Percentiles rank a stretch among this genome's conserved stretches.
These are phyloP conservation scores for Mesotaenium endlicherianum DNA, from an alignment of 139 green algal species.

Conservation along the genomic window DNA sequence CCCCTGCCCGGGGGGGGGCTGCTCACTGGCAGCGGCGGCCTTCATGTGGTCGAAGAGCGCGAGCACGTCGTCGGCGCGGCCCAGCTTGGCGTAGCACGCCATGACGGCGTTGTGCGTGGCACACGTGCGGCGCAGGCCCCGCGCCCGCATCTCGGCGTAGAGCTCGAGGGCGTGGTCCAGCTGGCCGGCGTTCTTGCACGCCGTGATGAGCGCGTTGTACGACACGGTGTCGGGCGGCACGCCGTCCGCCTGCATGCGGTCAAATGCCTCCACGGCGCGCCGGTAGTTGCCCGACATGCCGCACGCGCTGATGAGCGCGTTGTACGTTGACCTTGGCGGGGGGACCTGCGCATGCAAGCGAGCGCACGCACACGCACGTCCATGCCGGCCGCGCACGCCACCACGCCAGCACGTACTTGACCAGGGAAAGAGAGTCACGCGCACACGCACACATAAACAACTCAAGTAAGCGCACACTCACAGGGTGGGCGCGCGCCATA, in stretches of 20 bases:
- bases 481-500: too few species aligned
- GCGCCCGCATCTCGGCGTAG: constrained; percentile 9
- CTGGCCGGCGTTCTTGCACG: constrained; percentile 27
- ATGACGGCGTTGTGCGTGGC: constrained; percentile 24
- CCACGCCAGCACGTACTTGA: too few species aligned
- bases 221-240: constrained; percentile 25
- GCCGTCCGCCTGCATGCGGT: constrained; percentile 35
- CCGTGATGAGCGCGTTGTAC: constrained; percentile 30
- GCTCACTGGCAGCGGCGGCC: too few species aligned
- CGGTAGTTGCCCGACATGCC: constrained; percentile 20
- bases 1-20: background rate
- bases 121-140: background rate
- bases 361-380: too few species aligned
- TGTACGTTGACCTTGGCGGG: constrained; percentile 11
- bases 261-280: constrained; percentile 12
- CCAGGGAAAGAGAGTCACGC: too few species aligned
- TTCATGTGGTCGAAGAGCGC: constrained; percentile 26
- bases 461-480: too few species aligned
- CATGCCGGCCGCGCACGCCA: too few species aligned
- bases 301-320: constrained; percentile 28
- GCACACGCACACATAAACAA: too few species aligned
- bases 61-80: constrained; percentile 8
- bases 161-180: constrained; percentile 17
- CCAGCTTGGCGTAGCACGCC: constrained; percentile 24
- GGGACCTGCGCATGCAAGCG: constrained; percentile 9